Percentiles rank a stretch among this genome's conserved stretches.
Evolutionary conservation across 768 basidiomycete genomes (phyloP).

Genomic region (Sarcomyxa edulis): DNA sequence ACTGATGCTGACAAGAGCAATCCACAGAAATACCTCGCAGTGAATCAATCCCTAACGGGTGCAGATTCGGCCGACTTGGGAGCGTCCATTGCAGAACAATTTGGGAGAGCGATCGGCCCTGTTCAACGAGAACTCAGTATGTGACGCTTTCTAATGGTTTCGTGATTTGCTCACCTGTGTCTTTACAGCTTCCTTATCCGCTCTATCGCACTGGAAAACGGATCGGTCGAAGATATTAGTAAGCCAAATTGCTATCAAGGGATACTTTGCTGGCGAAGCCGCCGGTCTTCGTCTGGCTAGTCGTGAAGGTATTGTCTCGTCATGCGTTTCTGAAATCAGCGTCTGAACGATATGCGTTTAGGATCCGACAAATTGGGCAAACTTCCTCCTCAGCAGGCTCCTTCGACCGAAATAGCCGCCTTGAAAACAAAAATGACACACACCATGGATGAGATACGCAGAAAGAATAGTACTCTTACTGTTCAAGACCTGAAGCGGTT

Average conservation of each 20-base stretch:
- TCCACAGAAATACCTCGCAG: slow-evolving; percentile 78
- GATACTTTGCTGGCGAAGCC: slow-evolving; percentile 85
- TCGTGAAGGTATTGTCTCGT: slow-evolving; percentile 41
- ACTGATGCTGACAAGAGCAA: slow-evolving; percentile 4
- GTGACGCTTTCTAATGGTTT: slow-evolving; percentile 14
- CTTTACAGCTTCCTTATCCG: slow-evolving; percentile 33
- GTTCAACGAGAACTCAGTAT: slow-evolving; percentile 72
- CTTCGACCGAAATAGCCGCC: slow-evolving; percentile 54
- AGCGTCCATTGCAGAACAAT: slow-evolving; percentile 83
- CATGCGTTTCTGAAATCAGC: background rate
- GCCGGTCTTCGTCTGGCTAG: slow-evolving; percentile 74
- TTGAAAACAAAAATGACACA: slow-evolving; percentile 65
- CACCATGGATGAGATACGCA: slow-evolving; percentile 62
- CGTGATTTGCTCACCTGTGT: slow-evolving; percentile 6
- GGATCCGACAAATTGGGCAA: slow-evolving; percentile 58
- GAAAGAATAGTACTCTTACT: slow-evolving; percentile 67
- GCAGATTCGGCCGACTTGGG: slow-evolving; percentile 84
- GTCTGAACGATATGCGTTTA: slow-evolving; percentile 18
- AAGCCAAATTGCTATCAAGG: slow-evolving; percentile 85
- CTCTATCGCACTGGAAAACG: slow-evolving; percentile 57
- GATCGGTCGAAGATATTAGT: slow-evolving; percentile 81
- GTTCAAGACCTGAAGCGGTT: slow-evolving; percentile 82
- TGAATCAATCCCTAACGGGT: slow-evolving; percentile 64
- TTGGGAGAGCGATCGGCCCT: slow-evolving; percentile 76
- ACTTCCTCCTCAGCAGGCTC: slow-evolving; percentile 52